Conservation (phyloP, 352 stramenopile species). For the Phytophthora aleatoria region DNA sequence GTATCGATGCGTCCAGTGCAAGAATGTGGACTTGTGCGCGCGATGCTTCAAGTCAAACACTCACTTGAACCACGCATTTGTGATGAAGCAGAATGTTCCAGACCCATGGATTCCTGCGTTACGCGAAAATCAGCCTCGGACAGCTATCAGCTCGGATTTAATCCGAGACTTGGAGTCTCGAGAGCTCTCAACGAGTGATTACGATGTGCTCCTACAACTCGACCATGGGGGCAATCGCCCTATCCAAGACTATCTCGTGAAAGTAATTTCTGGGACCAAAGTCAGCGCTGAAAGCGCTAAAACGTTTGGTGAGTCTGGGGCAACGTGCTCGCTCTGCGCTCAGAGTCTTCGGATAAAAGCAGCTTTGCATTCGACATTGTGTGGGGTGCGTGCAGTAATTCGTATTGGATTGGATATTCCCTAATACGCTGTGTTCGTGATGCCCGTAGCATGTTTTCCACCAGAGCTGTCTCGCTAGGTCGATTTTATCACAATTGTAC, state of each 20-base stretch:
- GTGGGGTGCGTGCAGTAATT: conserved; percentile 47
- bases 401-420: background rate
- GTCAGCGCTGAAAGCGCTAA: conserved; percentile 54
- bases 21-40: conserved; percentile 72
- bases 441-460: conserved; percentile 70
- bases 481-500: conserved; percentile 67
- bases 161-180: conserved; percentile 69
- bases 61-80: conserved; percentile 71
- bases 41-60: conserved; percentile 77
- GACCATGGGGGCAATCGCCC: conserved; percentile 60
- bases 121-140: conserved; percentile 31
- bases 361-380: conserved; percentile 52
- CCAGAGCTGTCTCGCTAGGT: conserved; percentile 75
- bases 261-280: conserved; percentile 49
- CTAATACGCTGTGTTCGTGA: conserved; percentile 1
- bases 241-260: conserved; percentile 80
- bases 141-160: conserved; percentile 41
- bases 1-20: conserved; percentile 84
- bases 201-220: conserved; percentile 76
- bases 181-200: conserved; percentile 87
- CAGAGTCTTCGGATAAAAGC: conserved; percentile 70
- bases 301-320: conserved; percentile 44
- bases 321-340: conserved; percentile 54
- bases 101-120: conserved; percentile 67
- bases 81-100: conserved; percentile 66